These are phyloP conservation scores for Ziziphus jujuba DNA, from an alignment of 306 rosid genomes.

Conservation along the genomic window DNA sequence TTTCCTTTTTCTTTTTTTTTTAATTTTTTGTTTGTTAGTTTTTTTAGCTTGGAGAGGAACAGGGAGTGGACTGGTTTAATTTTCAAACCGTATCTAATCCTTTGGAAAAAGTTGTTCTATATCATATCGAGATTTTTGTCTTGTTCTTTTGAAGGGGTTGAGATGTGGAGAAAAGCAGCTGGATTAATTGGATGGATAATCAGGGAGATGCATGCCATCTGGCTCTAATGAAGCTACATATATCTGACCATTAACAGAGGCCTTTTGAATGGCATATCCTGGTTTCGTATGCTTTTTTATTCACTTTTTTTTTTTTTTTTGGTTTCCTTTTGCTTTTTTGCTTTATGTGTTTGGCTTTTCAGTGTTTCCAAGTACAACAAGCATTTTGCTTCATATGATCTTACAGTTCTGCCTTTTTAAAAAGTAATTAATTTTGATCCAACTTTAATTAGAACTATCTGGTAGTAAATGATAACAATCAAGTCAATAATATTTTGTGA, in stretches of 20 bases:
- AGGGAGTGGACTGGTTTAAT: too few species aligned
- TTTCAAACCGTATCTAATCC: slow-evolving; percentile 1
- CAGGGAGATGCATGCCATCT: slow-evolving; percentile 1
- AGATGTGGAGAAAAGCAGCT: slow-evolving; percentile 16
- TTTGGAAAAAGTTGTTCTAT: background rate
- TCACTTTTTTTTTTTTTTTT: background rate
- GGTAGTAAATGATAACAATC: too few species aligned
- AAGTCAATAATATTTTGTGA: too few species aligned
- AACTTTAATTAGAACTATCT: too few species aligned
- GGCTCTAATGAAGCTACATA: background rate
- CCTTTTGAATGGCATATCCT: slow-evolving; percentile 21
- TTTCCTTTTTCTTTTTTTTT: too few species aligned
- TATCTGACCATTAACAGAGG: background rate
- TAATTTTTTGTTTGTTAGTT: too few species aligned
- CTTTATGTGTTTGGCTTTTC: slow-evolving; percentile 1
- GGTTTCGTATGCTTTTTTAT: background rate
- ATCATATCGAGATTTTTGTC: slow-evolving; percentile 1
- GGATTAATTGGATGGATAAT: slow-evolving; percentile 11
- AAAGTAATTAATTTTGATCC: background rate
- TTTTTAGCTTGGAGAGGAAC: background rate
- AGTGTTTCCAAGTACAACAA: background rate
- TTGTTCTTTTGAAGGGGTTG: slow-evolving; percentile 1
- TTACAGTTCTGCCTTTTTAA: too few species aligned
- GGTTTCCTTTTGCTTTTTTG: background rate
- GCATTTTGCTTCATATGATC: too few species aligned